Evolutionary conservation across 768 basidiomycete genomes (phyloP).

Genomic region (Auricularia cornea): DNA sequence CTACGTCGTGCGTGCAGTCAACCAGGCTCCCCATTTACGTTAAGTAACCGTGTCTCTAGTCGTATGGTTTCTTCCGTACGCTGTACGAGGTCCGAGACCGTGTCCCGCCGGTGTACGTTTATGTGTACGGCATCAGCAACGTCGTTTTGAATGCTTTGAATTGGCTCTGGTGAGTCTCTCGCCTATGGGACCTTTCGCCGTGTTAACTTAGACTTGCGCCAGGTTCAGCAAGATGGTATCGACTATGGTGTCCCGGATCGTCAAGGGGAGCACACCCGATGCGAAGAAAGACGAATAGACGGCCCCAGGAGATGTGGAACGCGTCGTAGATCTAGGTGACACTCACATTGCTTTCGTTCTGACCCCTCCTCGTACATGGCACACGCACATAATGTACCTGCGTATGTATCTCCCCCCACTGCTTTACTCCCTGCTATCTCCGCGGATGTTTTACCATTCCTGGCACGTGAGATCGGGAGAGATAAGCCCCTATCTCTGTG

Average conservation of each 20-base stretch:
- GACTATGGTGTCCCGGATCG: background rate
- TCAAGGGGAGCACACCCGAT: background rate
- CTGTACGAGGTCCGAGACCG: background rate
- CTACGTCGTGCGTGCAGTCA: constrained; percentile 18
- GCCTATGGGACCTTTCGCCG: background rate
- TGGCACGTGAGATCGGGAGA: too few relatives aligned
- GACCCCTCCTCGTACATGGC: too few relatives aligned
- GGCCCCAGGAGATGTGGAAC: too few relatives aligned
- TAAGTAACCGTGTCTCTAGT: background rate
- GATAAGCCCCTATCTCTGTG: background rate
- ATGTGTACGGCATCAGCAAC: background rate
- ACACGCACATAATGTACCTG: too few relatives aligned
- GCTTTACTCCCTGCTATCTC: too few relatives aligned
- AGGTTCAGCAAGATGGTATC: background rate
- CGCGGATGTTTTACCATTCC: too few relatives aligned
- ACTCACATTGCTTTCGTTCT: too few relatives aligned
- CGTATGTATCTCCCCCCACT: too few relatives aligned
- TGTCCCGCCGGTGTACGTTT: background rate
- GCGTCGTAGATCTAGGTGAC: too few relatives aligned
- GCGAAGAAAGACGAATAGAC: background rate
- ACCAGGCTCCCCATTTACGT: background rate
- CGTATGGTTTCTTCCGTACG: constrained; percentile 2
- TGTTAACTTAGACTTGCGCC: background rate
- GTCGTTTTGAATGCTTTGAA: background rate
- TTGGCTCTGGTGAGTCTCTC: background rate